Base-by-base conservation (phyloP, 2,329 filamentous ascomycete species). In the Pleomassaria siparia region DNA sequence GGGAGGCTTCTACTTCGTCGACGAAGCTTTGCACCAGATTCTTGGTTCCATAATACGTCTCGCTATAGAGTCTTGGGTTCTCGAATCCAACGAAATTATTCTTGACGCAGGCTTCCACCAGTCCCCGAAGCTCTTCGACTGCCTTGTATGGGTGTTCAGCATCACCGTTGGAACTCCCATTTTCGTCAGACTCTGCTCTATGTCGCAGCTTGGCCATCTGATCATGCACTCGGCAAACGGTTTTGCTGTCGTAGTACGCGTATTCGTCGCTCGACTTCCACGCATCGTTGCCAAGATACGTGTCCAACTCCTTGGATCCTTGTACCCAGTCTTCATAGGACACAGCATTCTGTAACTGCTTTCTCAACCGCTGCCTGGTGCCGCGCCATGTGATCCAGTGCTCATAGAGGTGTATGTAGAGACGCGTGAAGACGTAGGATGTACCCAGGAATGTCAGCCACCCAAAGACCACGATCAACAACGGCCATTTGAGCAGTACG, bases 1-100 rank as follows among this genome's bases (percentile, higher is more conserved):
- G 76, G 24, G 80, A 80, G 2, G 72, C 79, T 75, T 88, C 85
- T 40, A 88, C 86, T 72, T 97, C 91, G 51, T 96, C 89, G 36
- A 96, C 76, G 64, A 92, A 97, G 46, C 86, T 85, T 71, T 97
- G 94, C 24, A 96, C 89, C 55, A 96, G 73, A 51, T 94, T 84
- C 72, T 99, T 99, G n/a, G 94, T 97, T 25, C 94, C 94, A 60
- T 91, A 96, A 67, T 99, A 99, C 2, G 92, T 95, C 74, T 97
- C 91, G 62, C 89, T 95, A 69, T 99, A 99, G n/a, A 99, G 74
- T 45, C 90, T 82, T 9, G 92, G 85, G 62, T 96, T 97, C 71
- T 99, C 94, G 12, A 96, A 86, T 0, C 94, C 94, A 15, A 89
- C 90, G 72, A 97, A 99, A 66, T 99, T 97, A 72, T 91, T 95